phyloP scores from a whole-genome alignment of 768 basidiomycete species.

The Lactarius sp. region DNA sequence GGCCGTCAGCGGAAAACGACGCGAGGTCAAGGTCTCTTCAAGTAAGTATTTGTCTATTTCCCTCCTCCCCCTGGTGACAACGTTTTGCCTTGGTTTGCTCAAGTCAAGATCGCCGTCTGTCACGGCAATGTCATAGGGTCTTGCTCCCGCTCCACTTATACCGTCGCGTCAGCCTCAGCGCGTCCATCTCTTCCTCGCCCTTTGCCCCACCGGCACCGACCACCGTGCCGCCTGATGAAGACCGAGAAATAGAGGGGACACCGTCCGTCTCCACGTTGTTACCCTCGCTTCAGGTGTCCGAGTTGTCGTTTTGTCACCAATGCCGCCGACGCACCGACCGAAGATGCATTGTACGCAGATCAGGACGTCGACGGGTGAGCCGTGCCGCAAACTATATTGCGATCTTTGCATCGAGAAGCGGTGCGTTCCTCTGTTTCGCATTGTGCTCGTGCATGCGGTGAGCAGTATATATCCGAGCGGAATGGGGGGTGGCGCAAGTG shows the following conservation, averaged over 20 bases:
- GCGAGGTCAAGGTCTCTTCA: background rate
- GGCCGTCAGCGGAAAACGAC: background rate
- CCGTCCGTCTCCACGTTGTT: background rate
- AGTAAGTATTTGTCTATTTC: background rate
- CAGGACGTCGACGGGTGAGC: background rate
- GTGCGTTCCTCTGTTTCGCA: constrained; percentile 26
- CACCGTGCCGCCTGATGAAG: background rate
- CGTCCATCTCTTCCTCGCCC: constrained; percentile 9
- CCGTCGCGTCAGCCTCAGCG: background rate
- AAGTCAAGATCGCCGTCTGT: constrained; percentile 1
- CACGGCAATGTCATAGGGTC: background rate
- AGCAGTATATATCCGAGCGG: constrained; percentile 38
- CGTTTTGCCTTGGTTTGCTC: no score
- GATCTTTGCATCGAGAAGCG: constrained; percentile 19
- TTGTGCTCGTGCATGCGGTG: constrained; percentile 44
- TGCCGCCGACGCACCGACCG: constrained; percentile 1
- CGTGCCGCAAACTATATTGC: constrained; percentile 15
- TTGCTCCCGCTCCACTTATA: background rate
- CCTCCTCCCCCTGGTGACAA: background rate
- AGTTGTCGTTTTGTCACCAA: constrained; percentile 18
- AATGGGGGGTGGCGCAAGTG: constrained; percentile 24
- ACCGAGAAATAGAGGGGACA: background rate
- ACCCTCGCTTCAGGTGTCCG: no score
- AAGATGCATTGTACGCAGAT: constrained; percentile 19
- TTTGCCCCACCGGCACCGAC: constrained; percentile 5